Evolutionary conservation across 1,284 basidiomycete genomes (phyloP), one percentile per base, ranked within the genome.

Genomic region (Trametes sp.): DNA sequence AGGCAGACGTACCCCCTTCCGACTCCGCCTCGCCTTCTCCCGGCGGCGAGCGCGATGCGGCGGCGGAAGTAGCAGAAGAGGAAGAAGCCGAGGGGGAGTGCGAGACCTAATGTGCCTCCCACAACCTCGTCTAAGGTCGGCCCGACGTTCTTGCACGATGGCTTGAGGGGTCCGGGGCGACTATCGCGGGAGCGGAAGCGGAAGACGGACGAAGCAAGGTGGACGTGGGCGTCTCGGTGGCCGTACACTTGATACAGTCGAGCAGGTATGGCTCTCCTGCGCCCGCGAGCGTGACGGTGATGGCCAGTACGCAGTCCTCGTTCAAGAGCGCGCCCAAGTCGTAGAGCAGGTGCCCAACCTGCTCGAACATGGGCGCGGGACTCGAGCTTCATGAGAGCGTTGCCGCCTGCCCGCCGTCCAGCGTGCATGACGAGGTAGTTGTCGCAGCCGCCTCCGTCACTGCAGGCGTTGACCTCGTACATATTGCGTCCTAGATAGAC

Each of bases 51-150:
- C n/a, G n/a, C n/a, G 26, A 58, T 33, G 29, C 63, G 58, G 21
- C 62, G 63, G 24, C 46, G 55, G 61, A 64, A 59, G 54, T 57
- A 64, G 38, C 59, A 52, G 50, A 56, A 49, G 54, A 57, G 64
- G 51, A 64, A 36, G 54, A 59, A 63, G 26, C 49, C 48, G 9
- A 59, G 21, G 53, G 57, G 31, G 48, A 66, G n/a, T 9, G 51
- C 42, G 33, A 62, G 24, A 11, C 59, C 62, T 28, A 53, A 50
- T 1, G 57, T 51, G 23, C 59, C 62, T 45, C 57, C 62, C 26
- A 59, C 54, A 21, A 58, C 62, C 4, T 57, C 65, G 24, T 62
- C 60, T 7, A 62, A 54, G 24, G 62, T 64, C 51, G 62, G 57
- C 21, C 54, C 60, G 52, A 64, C 48, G 26, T 67, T 48, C 23